phyloP scores from a whole-genome alignment of 305 asterid species.

The Salvia sclarea region DNA sequence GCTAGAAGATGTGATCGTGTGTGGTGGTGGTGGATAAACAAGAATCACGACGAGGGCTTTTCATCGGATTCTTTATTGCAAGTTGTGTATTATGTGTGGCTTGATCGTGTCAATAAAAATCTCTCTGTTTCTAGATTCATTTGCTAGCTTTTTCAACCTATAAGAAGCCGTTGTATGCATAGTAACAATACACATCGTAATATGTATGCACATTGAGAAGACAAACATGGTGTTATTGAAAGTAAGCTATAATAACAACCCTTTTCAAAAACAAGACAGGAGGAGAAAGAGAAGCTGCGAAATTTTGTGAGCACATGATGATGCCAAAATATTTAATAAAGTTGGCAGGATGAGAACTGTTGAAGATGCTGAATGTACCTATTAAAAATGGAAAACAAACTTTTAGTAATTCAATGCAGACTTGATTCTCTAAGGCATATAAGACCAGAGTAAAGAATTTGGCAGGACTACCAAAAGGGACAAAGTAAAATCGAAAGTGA shows the following conservation, averaged over 20 bases:
- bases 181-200: not conserved
- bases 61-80: slow-evolving; percentile 35
- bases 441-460: not conserved
- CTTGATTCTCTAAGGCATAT: not conserved
- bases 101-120: slow-evolving; percentile 31
- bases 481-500: not conserved
- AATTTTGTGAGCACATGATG: not conserved
- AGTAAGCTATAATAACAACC: not conserved
- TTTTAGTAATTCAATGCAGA: not conserved
- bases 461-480: not conserved
- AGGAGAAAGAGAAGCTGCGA: slow-evolving; percentile 1
- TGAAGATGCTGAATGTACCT: not conserved
- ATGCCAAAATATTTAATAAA: not conserved
- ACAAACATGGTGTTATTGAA: not conserved
- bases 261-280: not conserved
- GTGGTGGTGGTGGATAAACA: slow-evolving; percentile 23
- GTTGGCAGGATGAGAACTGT: not conserved
- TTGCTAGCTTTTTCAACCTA: not conserved
- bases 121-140: not conserved
- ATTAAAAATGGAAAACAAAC: not conserved
- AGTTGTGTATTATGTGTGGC: slow-evolving; percentile 38
- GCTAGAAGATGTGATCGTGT: slow-evolving; percentile 36
- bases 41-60: slow-evolving; percentile 22
- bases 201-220: not conserved
- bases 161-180: not conserved